Evolutionary conservation across 2,329 filamentous ascomycete species (phyloP).

Genomic region (Alternaria triticina): DNA sequence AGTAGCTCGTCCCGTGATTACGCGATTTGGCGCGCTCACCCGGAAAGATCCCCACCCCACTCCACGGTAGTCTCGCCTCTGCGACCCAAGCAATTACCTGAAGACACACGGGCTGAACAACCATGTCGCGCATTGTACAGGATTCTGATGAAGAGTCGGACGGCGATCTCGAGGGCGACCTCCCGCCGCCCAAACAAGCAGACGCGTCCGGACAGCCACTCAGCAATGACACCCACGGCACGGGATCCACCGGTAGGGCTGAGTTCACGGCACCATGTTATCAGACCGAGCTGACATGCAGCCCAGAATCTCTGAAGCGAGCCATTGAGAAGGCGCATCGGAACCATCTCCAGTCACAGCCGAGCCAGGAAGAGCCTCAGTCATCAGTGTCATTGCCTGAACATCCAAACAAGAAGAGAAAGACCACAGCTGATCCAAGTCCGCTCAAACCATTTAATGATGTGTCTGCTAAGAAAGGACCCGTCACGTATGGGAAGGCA

Average conservation of each 20-base stretch:
- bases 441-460: background rate
- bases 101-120: constrained; percentile 7
- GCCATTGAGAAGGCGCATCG: constrained; percentile 35
- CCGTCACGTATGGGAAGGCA: constrained; percentile 17
- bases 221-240: constrained; percentile 19
- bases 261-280: background rate
- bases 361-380: constrained; percentile 16
- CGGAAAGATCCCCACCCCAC: constrained; percentile 7
- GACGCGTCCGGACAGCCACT: constrained; percentile 23
- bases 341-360: constrained; percentile 29
- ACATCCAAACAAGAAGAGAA: constrained; percentile 32
- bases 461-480: background rate
- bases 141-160: constrained; percentile 48
- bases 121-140: constrained; percentile 40
- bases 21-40: constrained; percentile 24
- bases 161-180: constrained; percentile 33
- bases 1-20: constrained; percentile 27
- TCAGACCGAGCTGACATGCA: background rate
- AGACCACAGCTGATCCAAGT: constrained; percentile 18
- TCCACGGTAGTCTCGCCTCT: background rate
- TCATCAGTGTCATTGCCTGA: constrained; percentile 28
- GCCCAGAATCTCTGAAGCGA: constrained; percentile 31
- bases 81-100: background rate
- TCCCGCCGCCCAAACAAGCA: constrained; percentile 12
- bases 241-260: constrained; percentile 39